A percentile compares a stretch with the other conserved stretches of the same genome.
Evolutionary conservation across 108 stramenopile genomes (phyloP).

Genomic region (Bacterosira constricta): DNA sequence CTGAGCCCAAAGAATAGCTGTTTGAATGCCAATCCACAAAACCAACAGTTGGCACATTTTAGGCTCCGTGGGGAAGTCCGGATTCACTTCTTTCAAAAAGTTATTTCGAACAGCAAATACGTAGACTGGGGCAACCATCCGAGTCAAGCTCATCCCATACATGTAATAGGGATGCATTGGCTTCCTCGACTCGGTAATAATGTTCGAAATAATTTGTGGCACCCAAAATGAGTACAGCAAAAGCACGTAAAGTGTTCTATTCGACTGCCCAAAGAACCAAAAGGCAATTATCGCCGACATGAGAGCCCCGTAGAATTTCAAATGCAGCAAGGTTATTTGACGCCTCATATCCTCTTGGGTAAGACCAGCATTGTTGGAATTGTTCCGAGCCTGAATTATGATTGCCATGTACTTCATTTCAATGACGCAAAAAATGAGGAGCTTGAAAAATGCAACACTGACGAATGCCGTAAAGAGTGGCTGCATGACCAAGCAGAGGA

Average conservation of each 20-base stretch:
- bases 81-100: conserved; percentile 86
- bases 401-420: conserved; percentile 96
- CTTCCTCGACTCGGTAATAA: conserved; percentile 77
- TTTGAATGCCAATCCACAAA: conserved; percentile 87
- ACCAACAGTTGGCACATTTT: conserved; percentile 73
- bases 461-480: conserved; percentile 89
- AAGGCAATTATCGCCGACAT: conserved; percentile 68
- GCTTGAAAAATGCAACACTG: conserved; percentile 93
- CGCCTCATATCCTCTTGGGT: conserved; percentile 71
- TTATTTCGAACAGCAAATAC: conserved; percentile 85
- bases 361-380: conserved; percentile 58
- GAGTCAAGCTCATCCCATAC: conserved; percentile 85
- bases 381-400: conserved; percentile 84
- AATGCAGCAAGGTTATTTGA: conserved; percentile 82
- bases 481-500: conserved; percentile 84
- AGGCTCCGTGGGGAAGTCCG: conserved; percentile 64
- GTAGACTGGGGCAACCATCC: conserved; percentile 91
- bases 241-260: conserved; percentile 67
- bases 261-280: conserved; percentile 65
- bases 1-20: conserved; percentile 81
- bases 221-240: conserved; percentile 95
- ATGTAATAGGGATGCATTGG: conserved; percentile 87
- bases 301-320: conserved; percentile 89
- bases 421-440: conserved; percentile 93
- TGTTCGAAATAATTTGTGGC: conserved; percentile 92